These are phyloP conservation scores for Aspergillus asperescens DNA, from an alignment of 495 filamentous ascomycete genomes.

Conservation along the genomic window DNA sequence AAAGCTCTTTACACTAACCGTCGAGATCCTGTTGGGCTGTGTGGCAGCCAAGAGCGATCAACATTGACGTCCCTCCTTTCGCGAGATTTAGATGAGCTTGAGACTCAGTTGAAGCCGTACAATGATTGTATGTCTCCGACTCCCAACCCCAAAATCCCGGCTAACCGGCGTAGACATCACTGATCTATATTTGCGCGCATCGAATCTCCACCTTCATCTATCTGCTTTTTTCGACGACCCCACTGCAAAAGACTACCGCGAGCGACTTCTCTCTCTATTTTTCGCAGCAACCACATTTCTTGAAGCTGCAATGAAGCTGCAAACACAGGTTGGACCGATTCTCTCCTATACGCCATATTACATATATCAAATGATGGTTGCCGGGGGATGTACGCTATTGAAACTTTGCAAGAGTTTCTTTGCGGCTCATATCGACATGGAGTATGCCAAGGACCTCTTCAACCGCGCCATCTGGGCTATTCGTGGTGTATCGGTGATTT, in stretches of 20 bases:
- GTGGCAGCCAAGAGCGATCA: slow-evolving; percentile 62
- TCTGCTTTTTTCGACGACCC: slow-evolving; percentile 86
- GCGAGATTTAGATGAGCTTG: slow-evolving; percentile 49
- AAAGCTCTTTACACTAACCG: slow-evolving; percentile 77
- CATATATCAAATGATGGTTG: slow-evolving; percentile 87
- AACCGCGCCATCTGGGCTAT: slow-evolving; percentile 71
- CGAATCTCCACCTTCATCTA: slow-evolving; percentile 76
- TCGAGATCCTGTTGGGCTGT: slow-evolving; percentile 67
- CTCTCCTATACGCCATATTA: slow-evolving; percentile 77
- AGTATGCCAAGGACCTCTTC: slow-evolving; percentile 69
- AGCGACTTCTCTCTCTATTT: slow-evolving; percentile 74
- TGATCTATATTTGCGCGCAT: slow-evolving; percentile 68
- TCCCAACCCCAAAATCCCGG: not conserved
- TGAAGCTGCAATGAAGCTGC: slow-evolving; percentile 61
- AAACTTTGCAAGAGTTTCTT: slow-evolving; percentile 85
- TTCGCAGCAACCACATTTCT: slow-evolving; percentile 70
- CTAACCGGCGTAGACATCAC: slow-evolving; percentile 52
- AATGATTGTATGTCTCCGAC: slow-evolving; percentile 36
- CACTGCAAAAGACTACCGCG: slow-evolving; percentile 64
- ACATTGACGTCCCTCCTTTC: slow-evolving; percentile 57
- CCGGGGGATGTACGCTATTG: slow-evolving; percentile 75
- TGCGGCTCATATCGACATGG: slow-evolving; percentile 62
- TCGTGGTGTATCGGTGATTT: slow-evolving; percentile 67
- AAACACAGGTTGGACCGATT: slow-evolving; percentile 44
- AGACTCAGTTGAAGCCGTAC: slow-evolving; percentile 38